Evolutionary conservation across 2,329 filamentous ascomycete genomes (phyloP).

Genomic region (Fusarium nanum): DNA sequence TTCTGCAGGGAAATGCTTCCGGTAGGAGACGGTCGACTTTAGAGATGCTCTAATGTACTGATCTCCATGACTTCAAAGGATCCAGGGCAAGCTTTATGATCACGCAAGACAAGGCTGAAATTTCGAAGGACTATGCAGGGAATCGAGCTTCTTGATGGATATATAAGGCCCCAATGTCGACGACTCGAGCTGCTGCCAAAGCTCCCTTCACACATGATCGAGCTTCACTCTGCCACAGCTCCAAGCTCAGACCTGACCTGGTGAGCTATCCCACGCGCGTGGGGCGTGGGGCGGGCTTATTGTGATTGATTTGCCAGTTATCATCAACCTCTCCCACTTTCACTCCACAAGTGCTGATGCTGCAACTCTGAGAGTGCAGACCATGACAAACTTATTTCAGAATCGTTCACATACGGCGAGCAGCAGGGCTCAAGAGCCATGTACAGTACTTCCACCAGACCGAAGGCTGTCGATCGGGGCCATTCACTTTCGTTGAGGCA

Average conservation of each 20-base stretch:
- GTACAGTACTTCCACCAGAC: constrained; percentile 26
- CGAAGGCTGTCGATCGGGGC: constrained; percentile 28
- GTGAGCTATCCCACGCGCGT: constrained; percentile 46
- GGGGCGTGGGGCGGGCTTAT: constrained; percentile 45
- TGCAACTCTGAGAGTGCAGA: constrained; percentile 36
- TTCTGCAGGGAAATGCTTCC: constrained; percentile 7
- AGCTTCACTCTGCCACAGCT: constrained; percentile 11
- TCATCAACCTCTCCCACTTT: constrained; percentile 44
- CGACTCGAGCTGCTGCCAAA: not conserved
- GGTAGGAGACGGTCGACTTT: constrained; percentile 3
- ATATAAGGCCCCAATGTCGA: constrained; percentile 19
- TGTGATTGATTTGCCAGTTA: constrained; percentile 44
- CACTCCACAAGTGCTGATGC: constrained; percentile 47
- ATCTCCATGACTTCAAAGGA: constrained; percentile 29
- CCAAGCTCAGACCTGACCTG: constrained; percentile 34
- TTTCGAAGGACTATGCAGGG: constrained; percentile 25
- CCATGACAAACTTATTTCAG: constrained; percentile 48
- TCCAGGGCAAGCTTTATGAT: constrained; percentile 30
- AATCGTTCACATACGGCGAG: constrained; percentile 39
- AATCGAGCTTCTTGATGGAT: constrained; percentile 21
- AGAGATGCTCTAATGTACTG: constrained; percentile 17
- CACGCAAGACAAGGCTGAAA: constrained; percentile 41
- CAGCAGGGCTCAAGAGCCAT: constrained; percentile 20
- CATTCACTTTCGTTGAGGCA: constrained; percentile 24
- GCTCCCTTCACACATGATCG: constrained; percentile 3